phyloP scores from a whole-genome alignment of 768 basidiomycete genomes.

The Suillus sp. region DNA sequence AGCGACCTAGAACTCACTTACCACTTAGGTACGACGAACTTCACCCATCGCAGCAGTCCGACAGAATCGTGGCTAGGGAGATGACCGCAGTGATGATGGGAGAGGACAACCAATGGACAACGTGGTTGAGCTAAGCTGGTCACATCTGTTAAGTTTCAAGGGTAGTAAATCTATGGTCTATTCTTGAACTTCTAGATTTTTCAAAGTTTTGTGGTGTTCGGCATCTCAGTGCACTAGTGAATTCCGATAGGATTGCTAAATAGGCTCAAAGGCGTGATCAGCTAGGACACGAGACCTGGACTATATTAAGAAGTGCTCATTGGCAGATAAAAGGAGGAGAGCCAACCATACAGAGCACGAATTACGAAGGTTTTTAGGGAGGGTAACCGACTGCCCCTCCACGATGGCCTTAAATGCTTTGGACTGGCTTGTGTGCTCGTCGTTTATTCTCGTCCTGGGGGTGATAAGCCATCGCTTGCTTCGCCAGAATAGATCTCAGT shows the following conservation, averaged over 20 bases:
- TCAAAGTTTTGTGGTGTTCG: background rate
- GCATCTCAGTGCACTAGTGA: background rate
- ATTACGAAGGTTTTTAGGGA: background rate
- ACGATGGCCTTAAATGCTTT: background rate
- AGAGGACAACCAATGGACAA: constrained; percentile 46
- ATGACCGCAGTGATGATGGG: constrained; percentile 50
- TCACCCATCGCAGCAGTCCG: constrained; percentile 61
- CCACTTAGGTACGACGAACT: constrained; percentile 46
- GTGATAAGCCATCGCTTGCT: background rate
- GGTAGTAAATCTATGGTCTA: background rate
- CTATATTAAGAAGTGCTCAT: background rate
- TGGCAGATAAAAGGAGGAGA: constrained; percentile 7
- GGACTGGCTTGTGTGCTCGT: background rate
- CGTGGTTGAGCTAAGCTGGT: constrained; percentile 47
- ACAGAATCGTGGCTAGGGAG: constrained; percentile 54
- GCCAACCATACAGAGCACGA: background rate
- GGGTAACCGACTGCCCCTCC: background rate
- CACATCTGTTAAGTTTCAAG: background rate
- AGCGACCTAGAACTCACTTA: background rate
- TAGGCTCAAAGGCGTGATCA: background rate
- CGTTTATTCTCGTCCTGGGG: background rate
- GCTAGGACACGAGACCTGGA: background rate
- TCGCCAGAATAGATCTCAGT: constrained; percentile 1
- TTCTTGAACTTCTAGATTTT: background rate
- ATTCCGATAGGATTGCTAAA: background rate